phyloP scores from a whole-genome alignment of 2,329 filamentous ascomycete genomes.

The Proliferodiscus dingleyae region DNA sequence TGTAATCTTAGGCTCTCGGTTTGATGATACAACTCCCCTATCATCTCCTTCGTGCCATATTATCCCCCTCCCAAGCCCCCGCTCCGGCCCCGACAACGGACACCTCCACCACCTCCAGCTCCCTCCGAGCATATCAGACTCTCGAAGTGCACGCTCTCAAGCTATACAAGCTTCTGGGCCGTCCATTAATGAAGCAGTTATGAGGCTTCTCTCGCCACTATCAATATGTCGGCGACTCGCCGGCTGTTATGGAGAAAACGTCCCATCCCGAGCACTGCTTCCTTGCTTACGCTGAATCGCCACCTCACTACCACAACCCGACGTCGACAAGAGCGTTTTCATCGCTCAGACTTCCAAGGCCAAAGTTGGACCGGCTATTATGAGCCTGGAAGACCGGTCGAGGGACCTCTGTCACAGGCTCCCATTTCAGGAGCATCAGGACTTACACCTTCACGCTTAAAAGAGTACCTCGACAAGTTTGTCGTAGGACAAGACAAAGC shows the following conservation, averaged over 20 bases:
- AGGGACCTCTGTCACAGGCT: slow-evolving; percentile 51
- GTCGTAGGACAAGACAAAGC: slow-evolving; percentile 94
- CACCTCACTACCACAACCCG: slow-evolving; percentile 8
- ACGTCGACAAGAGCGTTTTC: slow-evolving; percentile 15
- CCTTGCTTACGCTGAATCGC: slow-evolving; percentile 10
- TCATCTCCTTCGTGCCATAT: too few species aligned
- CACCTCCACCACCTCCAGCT: too few species aligned
- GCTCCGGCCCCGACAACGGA: too few species aligned
- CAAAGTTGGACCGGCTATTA: slow-evolving; percentile 57
- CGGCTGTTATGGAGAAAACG: slow-evolving; percentile 11
- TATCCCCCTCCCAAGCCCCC: too few species aligned
- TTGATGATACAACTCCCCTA: too few species aligned
- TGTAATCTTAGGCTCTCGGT: too few species aligned
- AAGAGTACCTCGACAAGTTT: slow-evolving; percentile 89
- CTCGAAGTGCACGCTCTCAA: too few species aligned
- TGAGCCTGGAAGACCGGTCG: slow-evolving; percentile 56
- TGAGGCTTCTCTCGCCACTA: slow-evolving; percentile 8
- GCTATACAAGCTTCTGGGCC: too few species aligned
- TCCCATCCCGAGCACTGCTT: not conserved
- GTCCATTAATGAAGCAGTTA: slow-evolving; percentile 16
- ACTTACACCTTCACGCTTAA: slow-evolving; percentile 66
- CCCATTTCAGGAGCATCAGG: slow-evolving; percentile 53
- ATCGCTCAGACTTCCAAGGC: slow-evolving; percentile 53
- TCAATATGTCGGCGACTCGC: slow-evolving; percentile 21
- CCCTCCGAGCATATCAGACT: too few species aligned